These are phyloP conservation scores for Mortierella alpina DNA, from an alignment of 192 early-diverging fungal species.

Conservation along the genomic window DNA sequence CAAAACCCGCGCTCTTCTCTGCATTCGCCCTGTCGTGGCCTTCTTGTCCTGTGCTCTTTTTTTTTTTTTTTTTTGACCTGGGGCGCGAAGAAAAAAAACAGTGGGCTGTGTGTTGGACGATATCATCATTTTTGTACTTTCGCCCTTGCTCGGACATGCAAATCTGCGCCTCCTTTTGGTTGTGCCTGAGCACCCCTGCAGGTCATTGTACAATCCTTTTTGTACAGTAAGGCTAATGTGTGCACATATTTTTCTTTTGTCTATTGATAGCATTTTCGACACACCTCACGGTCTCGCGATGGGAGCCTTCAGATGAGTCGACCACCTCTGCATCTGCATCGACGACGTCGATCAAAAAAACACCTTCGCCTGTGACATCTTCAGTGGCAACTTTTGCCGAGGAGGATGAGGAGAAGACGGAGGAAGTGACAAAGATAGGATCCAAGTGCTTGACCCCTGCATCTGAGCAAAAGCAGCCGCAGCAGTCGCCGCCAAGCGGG, in stretches of 20 bases:
- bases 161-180: too few species aligned
- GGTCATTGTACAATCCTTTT: too few species aligned
- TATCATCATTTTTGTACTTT: slow-evolving; percentile 17
- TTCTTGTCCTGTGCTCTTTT: too few species aligned
- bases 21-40: too few species aligned
- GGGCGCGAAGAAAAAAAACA: neutral
- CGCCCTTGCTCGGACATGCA: neutral
- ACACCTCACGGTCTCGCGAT: slow-evolving; percentile 43
- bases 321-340: neutral
- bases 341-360: neutral
- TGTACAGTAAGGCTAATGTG: too few species aligned
- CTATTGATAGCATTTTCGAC: slow-evolving; percentile 46
- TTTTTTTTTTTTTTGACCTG: neutral
- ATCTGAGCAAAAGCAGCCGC: slow-evolving; percentile 4
- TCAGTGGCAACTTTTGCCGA: neutral
- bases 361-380: neutral
- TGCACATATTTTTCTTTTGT: neutral
- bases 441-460: neutral
- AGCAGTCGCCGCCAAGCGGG: neutral
- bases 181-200: too few species aligned
- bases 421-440: too few species aligned
- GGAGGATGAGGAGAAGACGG: too few species aligned
- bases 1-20: too few species aligned
- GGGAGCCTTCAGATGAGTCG: slow-evolving; percentile 31
- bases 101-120: slow-evolving; percentile 7